Evolutionary conservation across 2,329 filamentous ascomycete species (phyloP).

Genomic region (Coleophoma crateriformis): DNA sequence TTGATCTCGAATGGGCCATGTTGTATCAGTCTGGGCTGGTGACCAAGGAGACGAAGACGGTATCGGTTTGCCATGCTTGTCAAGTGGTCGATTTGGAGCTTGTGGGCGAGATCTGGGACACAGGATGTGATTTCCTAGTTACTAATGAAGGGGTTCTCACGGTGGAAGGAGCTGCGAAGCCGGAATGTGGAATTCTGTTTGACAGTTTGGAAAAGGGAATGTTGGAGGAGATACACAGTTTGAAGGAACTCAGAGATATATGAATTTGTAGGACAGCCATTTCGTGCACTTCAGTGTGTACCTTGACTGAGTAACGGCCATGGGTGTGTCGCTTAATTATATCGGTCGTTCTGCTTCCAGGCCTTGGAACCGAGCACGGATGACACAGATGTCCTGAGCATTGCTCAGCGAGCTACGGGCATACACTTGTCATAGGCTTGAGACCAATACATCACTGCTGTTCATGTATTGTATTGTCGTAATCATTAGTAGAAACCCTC

Average conservation of each 20-base stretch:
- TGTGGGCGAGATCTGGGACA: slow-evolving; percentile 29
- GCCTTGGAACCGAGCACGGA: too few relatives aligned
- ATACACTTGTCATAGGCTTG: too few relatives aligned
- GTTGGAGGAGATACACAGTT: slow-evolving; percentile 28
- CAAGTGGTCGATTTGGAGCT: slow-evolving; percentile 33
- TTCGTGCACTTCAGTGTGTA: too few relatives aligned
- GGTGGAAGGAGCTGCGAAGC: slow-evolving; percentile 25
- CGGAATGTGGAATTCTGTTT: slow-evolving; percentile 31
- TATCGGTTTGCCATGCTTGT: slow-evolving; percentile 34
- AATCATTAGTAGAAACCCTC: too few relatives aligned
- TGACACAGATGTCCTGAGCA: too few relatives aligned
- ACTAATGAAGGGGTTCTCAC: slow-evolving; percentile 28
- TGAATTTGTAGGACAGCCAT: too few relatives aligned
- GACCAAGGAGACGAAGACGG: slow-evolving; percentile 18
- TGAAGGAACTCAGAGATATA: slow-evolving; percentile 3
- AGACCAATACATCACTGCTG: too few relatives aligned
- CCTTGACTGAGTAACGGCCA: too few relatives aligned
- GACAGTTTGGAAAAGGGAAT: slow-evolving; percentile 28
- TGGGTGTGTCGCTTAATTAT: too few relatives aligned
- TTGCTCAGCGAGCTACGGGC: too few relatives aligned
- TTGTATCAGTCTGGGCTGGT: slow-evolving; percentile 29
- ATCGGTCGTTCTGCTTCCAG: too few relatives aligned
- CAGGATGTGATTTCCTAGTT: slow-evolving; percentile 34
- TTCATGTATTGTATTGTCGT: too few relatives aligned
- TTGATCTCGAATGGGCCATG: slow-evolving; percentile 38